A percentile compares a stretch with the other conserved stretches of the same genome.
phyloP scores from a whole-genome alignment of 2,329 filamentous ascomycete genomes.

The Trichophyton benhamiae region DNA sequence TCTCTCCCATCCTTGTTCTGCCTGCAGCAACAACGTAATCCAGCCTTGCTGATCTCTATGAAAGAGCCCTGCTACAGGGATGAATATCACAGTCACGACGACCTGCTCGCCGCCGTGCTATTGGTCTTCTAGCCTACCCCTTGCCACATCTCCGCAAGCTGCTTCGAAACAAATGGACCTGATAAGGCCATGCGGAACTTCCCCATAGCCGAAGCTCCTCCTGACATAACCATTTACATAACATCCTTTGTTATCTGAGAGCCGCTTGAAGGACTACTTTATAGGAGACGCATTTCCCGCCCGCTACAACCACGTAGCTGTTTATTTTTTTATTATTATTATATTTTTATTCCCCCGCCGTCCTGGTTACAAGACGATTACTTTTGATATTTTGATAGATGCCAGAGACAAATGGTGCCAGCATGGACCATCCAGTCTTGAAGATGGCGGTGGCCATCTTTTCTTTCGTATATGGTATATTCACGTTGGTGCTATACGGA shows the following conservation, averaged over 20 bases:
- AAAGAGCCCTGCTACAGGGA: not conserved
- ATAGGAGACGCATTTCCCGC: no score
- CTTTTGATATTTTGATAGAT: not conserved
- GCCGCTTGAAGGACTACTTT: no score
- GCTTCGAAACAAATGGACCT: not conserved
- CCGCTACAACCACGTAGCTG: no score
- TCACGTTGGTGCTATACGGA: constrained; percentile 25
- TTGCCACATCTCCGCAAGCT: not conserved
- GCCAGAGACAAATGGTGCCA: not conserved
- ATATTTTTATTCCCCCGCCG: not conserved
- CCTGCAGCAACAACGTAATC: not conserved
- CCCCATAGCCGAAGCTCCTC: not conserved
- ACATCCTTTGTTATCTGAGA: no score
- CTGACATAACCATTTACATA: no score
- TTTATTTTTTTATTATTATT: no score
- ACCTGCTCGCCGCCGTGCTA: not conserved
- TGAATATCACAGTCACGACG: not conserved
- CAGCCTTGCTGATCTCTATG: not conserved
- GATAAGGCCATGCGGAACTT: not conserved
- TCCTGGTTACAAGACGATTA: not conserved
- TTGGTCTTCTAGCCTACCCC: not conserved
- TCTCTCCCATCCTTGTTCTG: not conserved
- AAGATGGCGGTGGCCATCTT: constrained; percentile 14
- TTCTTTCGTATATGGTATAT: constrained; percentile 25
- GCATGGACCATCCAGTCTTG: constrained; percentile 9